Conservation (phyloP, 192 early-diverging fungal genomes). For the Phlyctochytrium bullatum region DNA sequence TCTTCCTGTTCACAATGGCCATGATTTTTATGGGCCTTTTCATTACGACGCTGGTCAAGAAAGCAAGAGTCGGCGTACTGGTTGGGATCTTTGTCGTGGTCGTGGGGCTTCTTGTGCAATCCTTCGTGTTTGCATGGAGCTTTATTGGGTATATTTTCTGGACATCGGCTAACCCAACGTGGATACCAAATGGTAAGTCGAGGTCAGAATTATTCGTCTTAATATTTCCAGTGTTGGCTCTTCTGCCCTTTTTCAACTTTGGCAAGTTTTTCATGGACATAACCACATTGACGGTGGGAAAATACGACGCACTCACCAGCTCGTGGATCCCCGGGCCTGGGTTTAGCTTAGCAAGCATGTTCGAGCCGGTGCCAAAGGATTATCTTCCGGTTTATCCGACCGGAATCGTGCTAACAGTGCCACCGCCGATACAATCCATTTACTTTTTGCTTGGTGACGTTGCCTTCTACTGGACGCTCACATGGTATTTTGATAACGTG, state of each 20-base stretch:
- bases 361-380: constrained; percentile 36
- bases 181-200: constrained; percentile 29
- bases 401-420: constrained; percentile 42
- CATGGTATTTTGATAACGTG: constrained; percentile 67
- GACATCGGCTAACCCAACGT: constrained; percentile 32
- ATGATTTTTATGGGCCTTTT: constrained; percentile 61
- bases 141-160: constrained; percentile 37
- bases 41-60: constrained; percentile 55
- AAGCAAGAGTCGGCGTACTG: constrained; percentile 48
- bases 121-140: constrained; percentile 32
- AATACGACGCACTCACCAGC: constrained; percentile 36
- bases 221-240: constrained; percentile 36
- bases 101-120: constrained; percentile 60
- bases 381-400: constrained; percentile 47
- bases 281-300: constrained; percentile 42
- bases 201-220: constrained; percentile 31
- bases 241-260: constrained; percentile 40
- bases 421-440: constrained; percentile 54
- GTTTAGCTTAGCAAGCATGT: constrained; percentile 49
- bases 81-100: constrained; percentile 69
- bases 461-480: constrained; percentile 45
- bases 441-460: constrained; percentile 57
- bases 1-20: constrained; percentile 59
- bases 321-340: constrained; percentile 58
- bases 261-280: constrained; percentile 67